Evolutionary conservation across 2,329 filamentous ascomycete genomes (phyloP).

Genomic region (Claviceps paspali): DNA sequence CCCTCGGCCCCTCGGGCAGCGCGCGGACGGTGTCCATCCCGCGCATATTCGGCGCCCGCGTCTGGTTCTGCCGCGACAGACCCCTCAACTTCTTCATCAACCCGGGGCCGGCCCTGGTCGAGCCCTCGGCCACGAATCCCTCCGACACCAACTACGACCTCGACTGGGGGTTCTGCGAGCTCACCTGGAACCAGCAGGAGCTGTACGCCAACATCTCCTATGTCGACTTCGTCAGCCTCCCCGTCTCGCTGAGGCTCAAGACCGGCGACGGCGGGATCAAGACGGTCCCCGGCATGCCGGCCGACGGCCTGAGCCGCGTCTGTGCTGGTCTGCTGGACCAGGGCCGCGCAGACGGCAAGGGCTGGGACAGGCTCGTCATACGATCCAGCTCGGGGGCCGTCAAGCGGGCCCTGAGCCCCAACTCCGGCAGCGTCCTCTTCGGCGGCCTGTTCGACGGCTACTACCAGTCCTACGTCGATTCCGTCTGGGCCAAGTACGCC

Average conservation of each 20-base stretch:
- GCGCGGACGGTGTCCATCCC: slow-evolving; percentile 49
- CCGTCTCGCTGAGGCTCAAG: slow-evolving; percentile 41
- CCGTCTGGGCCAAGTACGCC: slow-evolving; percentile 36
- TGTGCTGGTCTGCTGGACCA: slow-evolving; percentile 30
- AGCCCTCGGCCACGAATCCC: slow-evolving; percentile 56
- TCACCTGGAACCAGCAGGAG: slow-evolving; percentile 46
- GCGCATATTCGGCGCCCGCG: slow-evolving; percentile 52
- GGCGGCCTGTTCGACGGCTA: slow-evolving; percentile 32
- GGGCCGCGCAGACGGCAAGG: slow-evolving; percentile 27
- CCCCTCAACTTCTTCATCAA: slow-evolving; percentile 56
- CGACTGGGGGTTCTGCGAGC: slow-evolving; percentile 54
- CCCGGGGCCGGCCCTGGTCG: slow-evolving; percentile 55
- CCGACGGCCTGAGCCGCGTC: slow-evolving; percentile 29
- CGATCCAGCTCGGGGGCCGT: slow-evolving; percentile 20
- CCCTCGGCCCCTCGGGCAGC: slow-evolving; percentile 44
- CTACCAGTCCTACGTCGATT: slow-evolving; percentile 33
- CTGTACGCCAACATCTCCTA: slow-evolving; percentile 56
- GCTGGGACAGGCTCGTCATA: slow-evolving; percentile 37
- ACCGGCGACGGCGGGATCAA: slow-evolving; percentile 29
- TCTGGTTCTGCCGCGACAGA: slow-evolving; percentile 52
- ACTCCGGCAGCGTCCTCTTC: slow-evolving; percentile 30
- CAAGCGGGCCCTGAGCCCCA: slow-evolving; percentile 38
- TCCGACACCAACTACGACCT: slow-evolving; percentile 46
- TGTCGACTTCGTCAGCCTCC: slow-evolving; percentile 59
- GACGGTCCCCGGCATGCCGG: slow-evolving; percentile 32